Percentiles rank a stretch among this genome's conserved stretches.
These are phyloP conservation scores for Diaporthe longicolla DNA, from an alignment of 2,329 filamentous ascomycete genomes.

Conservation along the genomic window DNA sequence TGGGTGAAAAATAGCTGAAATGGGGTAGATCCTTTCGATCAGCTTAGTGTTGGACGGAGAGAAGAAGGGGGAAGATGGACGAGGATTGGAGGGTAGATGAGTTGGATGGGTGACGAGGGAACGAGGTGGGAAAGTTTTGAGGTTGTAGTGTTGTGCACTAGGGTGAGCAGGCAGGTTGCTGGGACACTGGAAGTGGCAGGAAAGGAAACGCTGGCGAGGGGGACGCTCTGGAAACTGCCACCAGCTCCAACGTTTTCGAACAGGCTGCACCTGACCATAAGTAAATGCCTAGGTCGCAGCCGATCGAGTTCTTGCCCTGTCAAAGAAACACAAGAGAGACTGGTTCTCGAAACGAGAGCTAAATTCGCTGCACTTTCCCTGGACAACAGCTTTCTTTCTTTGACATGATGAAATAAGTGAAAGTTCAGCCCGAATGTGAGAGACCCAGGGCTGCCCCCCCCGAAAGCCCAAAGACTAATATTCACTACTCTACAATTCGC, in stretches of 20 bases:
- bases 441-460: not conserved
- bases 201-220: not conserved
- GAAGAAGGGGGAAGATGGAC: not conserved
- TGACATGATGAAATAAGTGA: not conserved
- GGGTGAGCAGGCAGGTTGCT: slow-evolving; percentile 1
- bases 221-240: slow-evolving; percentile 37
- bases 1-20: slow-evolving; percentile 41
- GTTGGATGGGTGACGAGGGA: slow-evolving; percentile 26
- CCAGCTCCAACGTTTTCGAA: not conserved
- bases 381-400: not conserved
- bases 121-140: slow-evolving; percentile 25
- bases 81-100: slow-evolving; percentile 38
- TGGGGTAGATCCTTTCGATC: slow-evolving; percentile 39
- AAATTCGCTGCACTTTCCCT: slow-evolving; percentile 28
- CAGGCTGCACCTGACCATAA: slow-evolving; percentile 10
- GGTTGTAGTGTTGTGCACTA: not conserved
- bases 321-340: not conserved
- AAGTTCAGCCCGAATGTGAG: not conserved
- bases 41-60: slow-evolving; percentile 18
- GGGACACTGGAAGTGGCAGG: slow-evolving; percentile 34
- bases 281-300: not conserved
- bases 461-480: not conserved
- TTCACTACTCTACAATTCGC: not conserved
- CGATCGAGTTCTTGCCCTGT: slow-evolving; percentile 16
- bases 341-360: not conserved